Evolutionary conservation across 2,329 filamentous ascomycete genomes (phyloP), one percentile per base, ranked within the genome.

Genomic region (Dryadomyces sulphureus): DNA sequence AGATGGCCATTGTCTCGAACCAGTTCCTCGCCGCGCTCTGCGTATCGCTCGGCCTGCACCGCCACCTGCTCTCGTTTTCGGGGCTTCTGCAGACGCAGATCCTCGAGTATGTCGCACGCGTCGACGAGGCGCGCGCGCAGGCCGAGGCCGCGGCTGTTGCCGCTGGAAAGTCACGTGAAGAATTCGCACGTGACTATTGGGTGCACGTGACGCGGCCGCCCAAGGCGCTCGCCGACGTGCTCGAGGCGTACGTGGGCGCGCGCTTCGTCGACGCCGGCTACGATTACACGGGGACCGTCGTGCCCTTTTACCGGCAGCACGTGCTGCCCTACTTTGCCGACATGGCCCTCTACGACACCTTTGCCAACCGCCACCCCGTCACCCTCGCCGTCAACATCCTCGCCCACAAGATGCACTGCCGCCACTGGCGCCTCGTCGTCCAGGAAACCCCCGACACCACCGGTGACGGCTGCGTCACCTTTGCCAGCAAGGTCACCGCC

Each of bases 1-100:
- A 96, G 65, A 95, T 93, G 80, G 87, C 89, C n/a, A 95, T 98
- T 85, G 89, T 92, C 0, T 92, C 86, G 45, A 98, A 98, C 65
- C 88, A 89, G 50, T 98, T 96, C 57, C 72, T 95, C 1, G 87
- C 84, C 1, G 85, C 80, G 17, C 68, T 96, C 3, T 83, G 83
- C 49, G 85, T 93, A 3, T 73, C 77, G 41, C 72, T 96, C 0
- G 81, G 75, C 1, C 81, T 96, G 46, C 79, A 95, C 57, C 75
- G 69, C 42, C 80, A 90, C 57, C 64, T 96, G 16, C 73, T 77
- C 0, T 64, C 70, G 6, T 69, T 83, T 8, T 66, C 65, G 3
- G 54, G 62, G 0, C 54, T 55, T 0, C 55, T 74, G 30, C 61
- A 69, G 30, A 62, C 59, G 17, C 64, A 69, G 39, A 69, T 79